Conservation (phyloP, 2,329 filamentous ascomycete species). For the Cytospora schulzeri region DNA sequence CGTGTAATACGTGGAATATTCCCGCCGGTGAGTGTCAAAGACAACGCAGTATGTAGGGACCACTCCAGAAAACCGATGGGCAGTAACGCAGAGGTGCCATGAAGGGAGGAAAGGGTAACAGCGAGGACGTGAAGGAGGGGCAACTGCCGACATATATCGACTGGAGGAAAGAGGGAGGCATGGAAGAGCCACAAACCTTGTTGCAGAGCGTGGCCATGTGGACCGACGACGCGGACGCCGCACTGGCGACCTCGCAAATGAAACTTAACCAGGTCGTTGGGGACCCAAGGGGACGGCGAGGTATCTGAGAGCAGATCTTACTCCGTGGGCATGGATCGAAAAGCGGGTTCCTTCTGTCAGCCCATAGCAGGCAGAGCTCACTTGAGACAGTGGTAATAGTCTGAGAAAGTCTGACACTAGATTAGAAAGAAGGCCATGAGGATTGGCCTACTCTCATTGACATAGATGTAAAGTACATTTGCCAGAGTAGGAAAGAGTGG, state of each 20-base stretch:
- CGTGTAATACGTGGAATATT: conserved; percentile 7
- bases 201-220: conserved; percentile 10
- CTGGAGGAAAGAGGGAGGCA: not conserved
- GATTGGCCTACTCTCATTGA: not conserved
- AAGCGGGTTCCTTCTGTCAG: conserved; percentile 22
- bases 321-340: conserved; percentile 14
- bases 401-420: conserved; percentile 18
- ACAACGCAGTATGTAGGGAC: not conserved
- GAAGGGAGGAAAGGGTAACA: not conserved
- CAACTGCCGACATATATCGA: conserved; percentile 14
- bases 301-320: conserved; percentile 22
- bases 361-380: conserved; percentile 22
- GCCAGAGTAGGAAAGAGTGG: not conserved
- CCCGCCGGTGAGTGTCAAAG: conserved; percentile 3
- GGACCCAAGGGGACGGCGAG: not conserved
- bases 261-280: conserved; percentile 1
- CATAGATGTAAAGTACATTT: not conserved
- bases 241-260: conserved; percentile 4
- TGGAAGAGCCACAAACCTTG: conserved; percentile 6
- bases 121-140: not conserved
- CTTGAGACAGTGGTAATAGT: conserved; percentile 26
- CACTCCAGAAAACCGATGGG: not conserved
- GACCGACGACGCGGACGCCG: conserved; percentile 7
- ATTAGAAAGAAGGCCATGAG: conserved; percentile 6
- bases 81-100: not conserved